Base-by-base conservation (phyloP, 2,329 filamentous ascomycete genomes). In the Microsporum audouinii region DNA sequence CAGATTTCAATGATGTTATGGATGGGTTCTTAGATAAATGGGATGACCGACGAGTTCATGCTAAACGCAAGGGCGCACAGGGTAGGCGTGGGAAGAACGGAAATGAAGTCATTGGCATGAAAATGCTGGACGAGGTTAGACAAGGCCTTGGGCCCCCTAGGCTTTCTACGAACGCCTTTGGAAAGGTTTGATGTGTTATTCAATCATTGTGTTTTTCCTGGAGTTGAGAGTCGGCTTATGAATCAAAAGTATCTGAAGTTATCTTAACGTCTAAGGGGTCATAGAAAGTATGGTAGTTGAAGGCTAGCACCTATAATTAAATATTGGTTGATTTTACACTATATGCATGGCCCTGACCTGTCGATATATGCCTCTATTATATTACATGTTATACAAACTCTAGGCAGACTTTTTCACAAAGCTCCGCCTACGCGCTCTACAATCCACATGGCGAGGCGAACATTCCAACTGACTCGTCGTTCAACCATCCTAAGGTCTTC, bases 371-470 rank as follows among this genome's bases (percentile, higher is more conserved):
- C 31, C n/a, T 57, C 39, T 41, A 61, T 41, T 59, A 53, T 56
- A 53, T 12, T 33, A 27, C 43, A 58, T 36, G 31, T 12, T 34
- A 31, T 51, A 34, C 23, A 23, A 2, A 60, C 43, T 8, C 4
- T 31, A 10, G 31, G 53, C 10, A 27, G 34, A 49, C 47, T 56
- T 56, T 14, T 60, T 71, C 77, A 96, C 71, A 97, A 77, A n/a
- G 91, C 91, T 12, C 92, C 92, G 0, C 92, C 92, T 5, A 96
- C 82, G 38, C 89, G 78, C 67, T 85, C 83, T 3, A 96, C 91
- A 74, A 96, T 88, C 90, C 89, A 95, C 91, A 97, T 96, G 2
- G 91, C 89, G 63, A 95, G 74, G 62, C 89, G 79, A 43, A 99
- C 94, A 72, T 90, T 86, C 70, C 95, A 78, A 0, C 90, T 85